Evolutionary conservation across 257 asterid species (phyloP), one percentile per base, ranked within the genome.

Genomic region (Nicotiana noctiflora): DNA sequence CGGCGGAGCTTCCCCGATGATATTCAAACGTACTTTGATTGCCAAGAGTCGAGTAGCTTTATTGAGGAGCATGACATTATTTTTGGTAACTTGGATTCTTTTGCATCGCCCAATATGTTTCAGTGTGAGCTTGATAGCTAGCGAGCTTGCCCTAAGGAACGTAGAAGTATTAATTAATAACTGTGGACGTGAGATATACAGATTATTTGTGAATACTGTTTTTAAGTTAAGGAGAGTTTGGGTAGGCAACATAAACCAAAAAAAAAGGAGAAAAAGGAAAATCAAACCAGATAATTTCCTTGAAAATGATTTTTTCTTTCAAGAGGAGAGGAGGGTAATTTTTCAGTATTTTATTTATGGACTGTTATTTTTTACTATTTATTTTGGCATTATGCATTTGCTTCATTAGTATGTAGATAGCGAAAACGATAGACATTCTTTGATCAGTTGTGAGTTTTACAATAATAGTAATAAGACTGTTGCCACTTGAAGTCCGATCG

Each of bases 1-100:
- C 88, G 91, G 1, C 84, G 97, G 60, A 91, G 96, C 83, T 94
- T 96, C 83, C 99, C 99, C 0, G 98, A 92, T 3, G 97, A 96
- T 80, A 90, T 96, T 56, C 99, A 96, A 76, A 96, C 99, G 2
- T 94, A 91, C 68, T 96, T 96, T 8, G 98, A 90, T 64, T 89
- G 94, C 81, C 95, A 91, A 76, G 99, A 90, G 53, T 82, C 91
- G 18, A 85, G 86, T 87, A 85, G 85, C 82, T 91, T 90, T 29
- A 80, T 85, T 0, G 92, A 90, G 21, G 99, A 89, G 55, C 93
- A 95, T 74, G 94, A 87, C 80, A 81, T 86, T 72, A 86, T 91
- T 17, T 95, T 93, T 70, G 94, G 94, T 34, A 87, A 88, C 81
- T 87, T 85, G 51, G 90, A 83, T 75, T 76, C 91, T 29, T 88